Percentiles rank a stretch among this genome's conserved stretches.
These are phyloP conservation scores for Rachicladosporium sp. DNA, from an alignment of 2,329 filamentous ascomycete species.

Conservation along the genomic window DNA sequence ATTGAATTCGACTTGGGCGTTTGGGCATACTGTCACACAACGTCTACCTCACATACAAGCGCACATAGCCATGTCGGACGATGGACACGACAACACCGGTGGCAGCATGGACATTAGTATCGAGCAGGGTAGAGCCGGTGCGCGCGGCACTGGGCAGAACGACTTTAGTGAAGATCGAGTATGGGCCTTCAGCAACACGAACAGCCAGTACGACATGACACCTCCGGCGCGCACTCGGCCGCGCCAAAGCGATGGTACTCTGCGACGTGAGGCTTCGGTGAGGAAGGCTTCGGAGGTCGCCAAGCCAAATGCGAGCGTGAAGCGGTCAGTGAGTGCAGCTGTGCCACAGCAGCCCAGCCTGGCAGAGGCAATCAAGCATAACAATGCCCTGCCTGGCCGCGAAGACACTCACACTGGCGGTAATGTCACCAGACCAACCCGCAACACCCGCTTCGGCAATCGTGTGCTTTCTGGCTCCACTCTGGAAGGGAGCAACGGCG, in stretches of 20 bases:
- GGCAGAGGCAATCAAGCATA: slow-evolving; percentile 1
- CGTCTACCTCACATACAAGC: too few species aligned
- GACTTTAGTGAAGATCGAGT: slow-evolving; percentile 39
- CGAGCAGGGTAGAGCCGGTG: slow-evolving; percentile 43
- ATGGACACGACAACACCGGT: slow-evolving; percentile 13
- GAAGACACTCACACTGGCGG: slow-evolving; percentile 13
- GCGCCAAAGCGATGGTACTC: slow-evolving; percentile 24
- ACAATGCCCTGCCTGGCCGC: slow-evolving; percentile 3
- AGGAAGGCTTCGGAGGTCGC: slow-evolving; percentile 31
- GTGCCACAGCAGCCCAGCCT: slow-evolving; percentile 2
- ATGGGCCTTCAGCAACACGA: slow-evolving; percentile 35
- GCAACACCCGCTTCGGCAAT: slow-evolving; percentile 41
- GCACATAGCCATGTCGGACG: too few species aligned
- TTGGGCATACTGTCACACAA: slow-evolving; percentile 6
- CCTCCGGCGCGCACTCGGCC: slow-evolving; percentile 22
- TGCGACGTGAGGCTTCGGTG: slow-evolving; percentile 34
- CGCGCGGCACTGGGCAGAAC: slow-evolving; percentile 26
- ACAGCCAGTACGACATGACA: slow-evolving; percentile 35
- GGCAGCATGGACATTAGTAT: slow-evolving; percentile 38
- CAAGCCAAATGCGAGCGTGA: slow-evolving; percentile 22
- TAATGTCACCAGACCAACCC: slow-evolving; percentile 16
- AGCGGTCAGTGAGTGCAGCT: slow-evolving; percentile 7
- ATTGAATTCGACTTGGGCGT: slow-evolving; percentile 24
- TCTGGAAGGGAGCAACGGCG: slow-evolving; percentile 4
- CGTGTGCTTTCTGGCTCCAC: slow-evolving; percentile 5